Evolutionary conservation across 2,329 filamentous ascomycete genomes (phyloP).

Genomic region (Macroventuria anomochaeta): DNA sequence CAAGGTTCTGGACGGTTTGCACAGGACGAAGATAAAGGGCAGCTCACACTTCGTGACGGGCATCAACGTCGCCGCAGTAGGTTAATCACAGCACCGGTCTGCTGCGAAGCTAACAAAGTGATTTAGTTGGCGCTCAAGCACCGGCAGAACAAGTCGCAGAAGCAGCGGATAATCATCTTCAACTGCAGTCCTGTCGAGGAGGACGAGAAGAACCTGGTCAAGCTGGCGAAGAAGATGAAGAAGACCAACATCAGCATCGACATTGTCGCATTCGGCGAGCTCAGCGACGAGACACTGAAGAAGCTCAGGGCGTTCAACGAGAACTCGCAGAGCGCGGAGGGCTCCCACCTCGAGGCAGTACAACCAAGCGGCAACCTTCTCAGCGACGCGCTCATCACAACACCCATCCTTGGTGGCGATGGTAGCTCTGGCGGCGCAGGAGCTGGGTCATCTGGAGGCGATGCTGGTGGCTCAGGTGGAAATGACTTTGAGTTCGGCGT

Average conservation of each 20-base stretch:
- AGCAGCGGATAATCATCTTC: slow-evolving; percentile 96
- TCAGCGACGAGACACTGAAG: slow-evolving; percentile 84
- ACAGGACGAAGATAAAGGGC: slow-evolving; percentile 85
- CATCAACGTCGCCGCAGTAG: slow-evolving; percentile 92
- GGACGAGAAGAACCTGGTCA: slow-evolving; percentile 84
- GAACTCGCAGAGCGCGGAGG: slow-evolving; percentile 85
- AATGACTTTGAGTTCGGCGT: slow-evolving; percentile 85
- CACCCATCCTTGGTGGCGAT: slow-evolving; percentile 88
- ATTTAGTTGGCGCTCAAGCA: slow-evolving; percentile 91
- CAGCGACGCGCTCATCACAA: slow-evolving; percentile 87
- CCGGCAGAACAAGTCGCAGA: slow-evolving; percentile 95
- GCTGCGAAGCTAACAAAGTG: slow-evolving; percentile 62
- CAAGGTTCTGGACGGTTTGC: slow-evolving; percentile 87
- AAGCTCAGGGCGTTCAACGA: slow-evolving; percentile 95
- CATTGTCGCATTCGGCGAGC: slow-evolving; percentile 92
- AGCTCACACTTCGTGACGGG: slow-evolving; percentile 87
- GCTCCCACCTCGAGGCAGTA: slow-evolving; percentile 88
- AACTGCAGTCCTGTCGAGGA: slow-evolving; percentile 92
- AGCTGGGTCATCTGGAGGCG: slow-evolving; percentile 56
- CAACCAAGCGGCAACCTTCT: slow-evolving; percentile 90
- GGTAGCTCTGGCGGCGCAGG: slow-evolving; percentile 66
- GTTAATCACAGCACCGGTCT: slow-evolving; percentile 76
- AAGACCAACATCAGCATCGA: slow-evolving; percentile 95
- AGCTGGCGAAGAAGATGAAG: slow-evolving; percentile 98
- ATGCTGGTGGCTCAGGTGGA: slow-evolving; percentile 60